These are phyloP conservation scores for Protostelium mycophagum DNA, from an alignment of 78 protist genomes.

Conservation along the genomic window DNA sequence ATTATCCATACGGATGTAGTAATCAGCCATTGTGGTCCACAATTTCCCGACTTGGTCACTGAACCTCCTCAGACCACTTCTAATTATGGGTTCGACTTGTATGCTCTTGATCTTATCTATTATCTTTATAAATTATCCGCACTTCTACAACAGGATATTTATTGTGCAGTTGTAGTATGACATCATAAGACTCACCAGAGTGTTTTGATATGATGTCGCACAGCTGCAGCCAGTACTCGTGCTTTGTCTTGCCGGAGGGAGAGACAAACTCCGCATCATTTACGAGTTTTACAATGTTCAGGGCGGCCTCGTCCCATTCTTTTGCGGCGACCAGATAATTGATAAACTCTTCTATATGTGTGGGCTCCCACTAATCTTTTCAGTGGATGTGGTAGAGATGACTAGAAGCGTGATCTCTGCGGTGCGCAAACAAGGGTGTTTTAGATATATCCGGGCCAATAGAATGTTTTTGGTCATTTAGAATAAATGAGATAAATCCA, in stretches of 20 bases:
- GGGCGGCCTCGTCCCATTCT: slow-evolving; percentile 80
- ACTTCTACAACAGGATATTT: no score
- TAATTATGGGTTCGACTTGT: slow-evolving; percentile 65
- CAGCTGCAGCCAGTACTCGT: slow-evolving; percentile 92
- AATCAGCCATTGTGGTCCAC: slow-evolving; percentile 94
- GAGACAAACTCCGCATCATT: slow-evolving; percentile 73
- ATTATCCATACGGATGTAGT: slow-evolving; percentile 81
- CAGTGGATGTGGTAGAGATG: neutral
- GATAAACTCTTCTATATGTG: slow-evolving; percentile 85
- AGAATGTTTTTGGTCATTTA: no score
- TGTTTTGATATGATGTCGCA: slow-evolving; percentile 81
- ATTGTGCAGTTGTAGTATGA: neutral
- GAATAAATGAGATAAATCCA: no score
- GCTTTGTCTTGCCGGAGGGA: slow-evolving; percentile 74
- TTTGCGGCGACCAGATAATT: slow-evolving; percentile 64
- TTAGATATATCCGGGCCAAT: no score
- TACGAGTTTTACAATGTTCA: slow-evolving; percentile 33
- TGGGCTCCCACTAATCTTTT: slow-evolving; percentile 58
- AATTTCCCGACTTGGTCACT: slow-evolving; percentile 87
- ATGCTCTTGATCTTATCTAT: slow-evolving; percentile 21
- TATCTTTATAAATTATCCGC: no score
- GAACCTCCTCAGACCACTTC: slow-evolving; percentile 74
- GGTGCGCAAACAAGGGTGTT: no score
- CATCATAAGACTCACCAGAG: slow-evolving; percentile 23
- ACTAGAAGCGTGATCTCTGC: neutral